Conservation (phyloP, 441 rosid species). For the Erodium moschatum region DNA sequence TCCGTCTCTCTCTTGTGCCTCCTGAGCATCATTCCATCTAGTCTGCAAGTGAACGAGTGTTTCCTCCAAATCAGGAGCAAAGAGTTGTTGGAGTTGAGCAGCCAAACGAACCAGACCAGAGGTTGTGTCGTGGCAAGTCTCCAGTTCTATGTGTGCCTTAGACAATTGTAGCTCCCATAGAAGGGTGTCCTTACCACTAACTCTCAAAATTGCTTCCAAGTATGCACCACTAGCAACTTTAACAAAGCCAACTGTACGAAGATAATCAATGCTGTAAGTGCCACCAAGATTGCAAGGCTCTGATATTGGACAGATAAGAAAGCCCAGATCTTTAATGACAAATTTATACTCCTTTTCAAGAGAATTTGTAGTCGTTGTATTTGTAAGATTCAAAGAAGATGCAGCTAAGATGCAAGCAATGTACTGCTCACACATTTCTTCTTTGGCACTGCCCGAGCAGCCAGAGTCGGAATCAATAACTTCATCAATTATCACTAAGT, state of each 20-base stretch:
- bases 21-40: constrained; percentile 65
- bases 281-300: constrained; percentile 42
- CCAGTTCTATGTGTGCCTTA: constrained; percentile 55
- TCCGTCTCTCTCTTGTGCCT: constrained; percentile 40
- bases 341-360: constrained; percentile 45
- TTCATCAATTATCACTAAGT: constrained; percentile 23
- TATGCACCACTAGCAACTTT: constrained; percentile 76
- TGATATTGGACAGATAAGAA: constrained; percentile 56
- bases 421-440: constrained; percentile 25
- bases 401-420: constrained; percentile 82
- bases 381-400: constrained; percentile 64
- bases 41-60: constrained; percentile 75
- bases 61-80: constrained; percentile 94
- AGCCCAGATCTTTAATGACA: constrained; percentile 73
- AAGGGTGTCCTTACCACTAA: constrained; percentile 45
- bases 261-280: constrained; percentile 52
- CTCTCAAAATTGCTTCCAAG: constrained; percentile 57
- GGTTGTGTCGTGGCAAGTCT: constrained; percentile 84
- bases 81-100: constrained; percentile 70
- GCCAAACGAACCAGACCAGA: constrained; percentile 66
- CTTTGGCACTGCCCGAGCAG: constrained; percentile 23
- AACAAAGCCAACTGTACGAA: constrained; percentile 59
- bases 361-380: constrained; percentile 33
- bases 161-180: constrained; percentile 78
- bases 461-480: constrained; percentile 32